Percentiles rank a stretch among this genome's conserved stretches.
Conservation (phyloP, 441 rosid species). For the Erysimum pusillum region DNA sequence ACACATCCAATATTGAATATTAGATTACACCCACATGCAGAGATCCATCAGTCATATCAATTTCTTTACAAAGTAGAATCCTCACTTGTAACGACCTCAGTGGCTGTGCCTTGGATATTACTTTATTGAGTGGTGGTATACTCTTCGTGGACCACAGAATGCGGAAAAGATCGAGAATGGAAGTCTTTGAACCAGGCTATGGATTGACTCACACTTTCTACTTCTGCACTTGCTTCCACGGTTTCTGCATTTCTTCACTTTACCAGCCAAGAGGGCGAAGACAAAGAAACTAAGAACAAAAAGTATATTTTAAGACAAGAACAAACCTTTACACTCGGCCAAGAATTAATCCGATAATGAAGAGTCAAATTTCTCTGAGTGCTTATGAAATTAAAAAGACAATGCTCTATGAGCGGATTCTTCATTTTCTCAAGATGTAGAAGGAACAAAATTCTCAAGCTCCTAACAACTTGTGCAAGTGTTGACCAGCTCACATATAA, state of each 20-base stretch:
- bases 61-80: constrained; percentile 11
- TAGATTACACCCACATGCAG: constrained; percentile 17
- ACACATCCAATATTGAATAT: constrained; percentile 1
- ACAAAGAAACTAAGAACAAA: neutral
- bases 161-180: neutral
- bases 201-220: neutral
- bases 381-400: neutral
- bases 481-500: neutral
- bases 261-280: constrained; percentile 16
- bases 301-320: neutral
- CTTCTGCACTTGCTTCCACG: neutral
- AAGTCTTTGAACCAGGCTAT: neutral
- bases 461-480: neutral
- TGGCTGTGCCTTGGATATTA: constrained; percentile 25
- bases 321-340: constrained; percentile 9
- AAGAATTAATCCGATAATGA: neutral
- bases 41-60: neutral
- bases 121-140: neutral
- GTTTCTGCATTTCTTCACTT: constrained; percentile 18
- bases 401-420: neutral
- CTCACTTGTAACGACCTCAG: neutral
- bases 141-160: neutral
- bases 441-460: neutral
- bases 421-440: neutral
- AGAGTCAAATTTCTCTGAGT: neutral